These are phyloP conservation scores for Nannochloropsis salina DNA, from an alignment of 108 stramenopile species.

Conservation along the genomic window DNA sequence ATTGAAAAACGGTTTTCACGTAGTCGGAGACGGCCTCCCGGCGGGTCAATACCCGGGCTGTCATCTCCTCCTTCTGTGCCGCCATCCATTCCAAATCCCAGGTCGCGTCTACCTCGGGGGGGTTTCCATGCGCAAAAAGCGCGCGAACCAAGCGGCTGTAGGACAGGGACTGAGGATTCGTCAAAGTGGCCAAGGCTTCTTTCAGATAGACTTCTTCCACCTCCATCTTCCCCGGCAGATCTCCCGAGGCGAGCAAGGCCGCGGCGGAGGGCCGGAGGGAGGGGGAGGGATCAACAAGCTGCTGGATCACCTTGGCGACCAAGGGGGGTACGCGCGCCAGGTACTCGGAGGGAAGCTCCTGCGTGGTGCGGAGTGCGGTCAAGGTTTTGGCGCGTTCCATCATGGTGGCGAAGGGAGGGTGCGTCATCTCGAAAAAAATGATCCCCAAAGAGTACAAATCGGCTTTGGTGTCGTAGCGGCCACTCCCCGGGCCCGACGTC, in stretches of 20 bases:
- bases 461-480: conserved; percentile 14
- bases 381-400: conserved; percentile 44
- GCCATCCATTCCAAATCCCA: conserved; percentile 5
- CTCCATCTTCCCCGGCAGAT: conserved; percentile 40
- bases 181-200: not conserved
- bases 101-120: not conserved
- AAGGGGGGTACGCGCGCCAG: conserved; percentile 39
- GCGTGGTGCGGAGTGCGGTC: conserved; percentile 36
- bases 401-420: conserved; percentile 43
- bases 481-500: not conserved
- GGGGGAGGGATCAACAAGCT: conserved; percentile 27
- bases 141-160: not conserved
- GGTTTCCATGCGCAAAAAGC: not conserved
- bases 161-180: not conserved
- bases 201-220: conserved; percentile 42
- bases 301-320: conserved; percentile 36
- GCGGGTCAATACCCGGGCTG: not conserved
- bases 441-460: conserved; percentile 49
- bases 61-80: not conserved
- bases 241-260: conserved; percentile 36
- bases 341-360: conserved; percentile 28
- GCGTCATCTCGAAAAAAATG: conserved; percentile 47
- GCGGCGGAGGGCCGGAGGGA: conserved; percentile 38
- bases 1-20: conserved; percentile 29
- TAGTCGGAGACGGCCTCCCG: conserved; percentile 29